Evolutionary conservation across 176 grass and related monocot genomes (phyloP).

Genomic region (Oryza punctata): DNA sequence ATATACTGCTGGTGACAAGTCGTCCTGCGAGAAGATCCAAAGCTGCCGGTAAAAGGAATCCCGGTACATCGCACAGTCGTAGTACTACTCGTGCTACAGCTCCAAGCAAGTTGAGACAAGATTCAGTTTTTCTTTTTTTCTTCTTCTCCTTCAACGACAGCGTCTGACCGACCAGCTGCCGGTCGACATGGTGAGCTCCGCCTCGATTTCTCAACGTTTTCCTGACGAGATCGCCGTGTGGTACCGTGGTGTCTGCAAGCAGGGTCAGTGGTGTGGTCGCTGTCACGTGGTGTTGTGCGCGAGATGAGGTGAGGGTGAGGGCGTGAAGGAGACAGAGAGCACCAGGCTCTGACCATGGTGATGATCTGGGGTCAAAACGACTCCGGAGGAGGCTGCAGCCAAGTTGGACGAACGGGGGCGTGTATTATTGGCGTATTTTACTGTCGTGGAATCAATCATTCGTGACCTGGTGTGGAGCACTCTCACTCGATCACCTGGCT

Average conservation of each 20-base stretch:
- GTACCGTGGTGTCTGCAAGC: neutral
- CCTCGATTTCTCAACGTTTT: slow-evolving; percentile 35
- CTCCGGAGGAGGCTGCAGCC: neutral
- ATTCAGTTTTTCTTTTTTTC: neutral
- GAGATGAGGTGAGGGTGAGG: neutral
- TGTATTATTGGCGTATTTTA: slow-evolving; percentile 22
- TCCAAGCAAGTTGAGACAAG: neutral
- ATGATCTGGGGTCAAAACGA: neutral
- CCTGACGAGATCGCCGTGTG: neutral
- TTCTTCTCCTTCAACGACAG: slow-evolving; percentile 5
- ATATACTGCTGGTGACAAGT: neutral
- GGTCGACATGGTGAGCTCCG: slow-evolving; percentile 24
- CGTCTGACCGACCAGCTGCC: neutral
- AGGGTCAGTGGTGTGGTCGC: slow-evolving; percentile 19
- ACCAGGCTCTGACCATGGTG: neutral
- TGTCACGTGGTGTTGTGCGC: slow-evolving; percentile 28
- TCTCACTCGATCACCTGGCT: neutral
- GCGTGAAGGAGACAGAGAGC: neutral
- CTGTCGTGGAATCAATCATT: slow-evolving; percentile 31
- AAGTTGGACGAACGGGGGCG: neutral
- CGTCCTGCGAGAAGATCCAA: neutral
- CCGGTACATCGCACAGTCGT: neutral
- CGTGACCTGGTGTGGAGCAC: neutral
- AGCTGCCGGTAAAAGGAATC: neutral
- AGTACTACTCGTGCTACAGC: neutral